Percentiles rank a stretch among this genome's conserved stretches.
Evolutionary conservation across 1,139 yeast genomes (phyloP).

Genomic region (Suhomyces chickasaworum): DNA sequence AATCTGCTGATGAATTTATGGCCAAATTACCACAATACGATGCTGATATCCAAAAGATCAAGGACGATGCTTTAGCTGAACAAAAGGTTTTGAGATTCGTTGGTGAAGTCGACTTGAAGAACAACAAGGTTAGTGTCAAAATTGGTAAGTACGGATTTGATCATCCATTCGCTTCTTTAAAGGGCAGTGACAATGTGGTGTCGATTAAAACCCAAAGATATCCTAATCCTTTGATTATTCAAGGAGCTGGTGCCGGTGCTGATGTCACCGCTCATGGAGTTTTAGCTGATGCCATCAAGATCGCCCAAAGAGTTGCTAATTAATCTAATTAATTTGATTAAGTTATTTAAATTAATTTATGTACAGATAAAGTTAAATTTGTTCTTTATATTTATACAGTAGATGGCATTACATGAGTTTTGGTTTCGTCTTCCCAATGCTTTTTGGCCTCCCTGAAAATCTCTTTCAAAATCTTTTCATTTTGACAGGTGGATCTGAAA

Average conservation of each 20-base stretch:
- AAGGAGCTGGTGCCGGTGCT: constrained; percentile 99
- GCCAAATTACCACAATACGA: constrained; percentile 81
- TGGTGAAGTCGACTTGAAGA: constrained; percentile 80
- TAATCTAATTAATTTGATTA: too few species aligned
- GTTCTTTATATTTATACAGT: constrained; percentile 2
- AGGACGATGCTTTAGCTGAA: constrained; percentile 79
- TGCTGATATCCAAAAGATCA: constrained; percentile 70
- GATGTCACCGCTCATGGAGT: constrained; percentile 99
- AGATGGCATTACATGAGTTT: constrained; percentile 9
- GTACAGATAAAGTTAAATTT: background rate
- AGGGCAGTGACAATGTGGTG: constrained; percentile 95
- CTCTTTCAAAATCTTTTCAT: constrained; percentile 46
- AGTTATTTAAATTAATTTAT: too few species aligned
- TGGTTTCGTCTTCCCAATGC: constrained; percentile 44
- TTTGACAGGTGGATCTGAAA: constrained; percentile 64
- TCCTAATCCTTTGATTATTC: constrained; percentile 87
- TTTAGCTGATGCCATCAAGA: constrained; percentile 86
- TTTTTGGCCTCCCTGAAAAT: constrained; percentile 62
- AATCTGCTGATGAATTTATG: constrained; percentile 76
- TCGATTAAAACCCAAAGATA: constrained; percentile 90
- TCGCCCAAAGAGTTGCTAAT: constrained; percentile 77
- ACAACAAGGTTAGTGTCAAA: constrained; percentile 75
- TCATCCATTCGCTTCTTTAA: constrained; percentile 94
- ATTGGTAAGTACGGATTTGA: constrained; percentile 81
- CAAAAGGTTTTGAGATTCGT: constrained; percentile 90